Base-by-base conservation (phyloP, 163 green algal genomes). In the Chlorella variabilis region DNA sequence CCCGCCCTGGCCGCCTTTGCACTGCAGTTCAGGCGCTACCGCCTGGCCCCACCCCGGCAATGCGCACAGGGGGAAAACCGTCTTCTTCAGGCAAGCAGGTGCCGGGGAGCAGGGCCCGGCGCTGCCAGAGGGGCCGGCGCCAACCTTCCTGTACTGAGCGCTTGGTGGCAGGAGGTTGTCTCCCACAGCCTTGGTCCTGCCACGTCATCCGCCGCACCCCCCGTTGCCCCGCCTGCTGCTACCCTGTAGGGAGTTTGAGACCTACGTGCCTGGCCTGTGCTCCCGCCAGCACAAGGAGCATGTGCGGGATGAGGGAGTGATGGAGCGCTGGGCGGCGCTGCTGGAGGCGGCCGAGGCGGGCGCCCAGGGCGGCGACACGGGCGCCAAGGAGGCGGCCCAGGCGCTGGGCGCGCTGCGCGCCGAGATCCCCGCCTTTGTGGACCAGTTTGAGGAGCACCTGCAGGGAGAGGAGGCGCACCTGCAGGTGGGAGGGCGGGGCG, bases 391-490 rank as follows among this genome's bases (percentile, higher is more conserved):
- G 5, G 75, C 38, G 3, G 33, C 56, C 42, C 3, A 74, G 33
- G 36, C 75, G 18, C 34, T 74, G 45, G 36, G 23, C 6, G 25
- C 31, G 2, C 75, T 82, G 34, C 36, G 21, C 31, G 34, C 2
- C 6, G 71, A 78, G 61, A 25, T 87, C 38, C 82, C 77, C 34
- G 59, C 49, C 38, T 84, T 87, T 20, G 48, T 89, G 48, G 33
- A 66, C n/a, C 75, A 59, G 0, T 69, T 89, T 33, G 67, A 82
- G 73, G 29, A 15, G 42, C 85, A 89, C 83, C 71, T 89, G 80
- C 33, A 41, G 15, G 74, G 29, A 1, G 85, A 89, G 84, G 83
- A 89, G 82, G 79, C 86, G 62, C 84, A 90, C 74, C 73, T 89
- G 62, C 68, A 86, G 78, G 56, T 45, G 18, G 75, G n/a, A n/a